These are phyloP conservation scores for Fagopyrum tataricum DNA, from an alignment of 148 eudicot species.

Conservation along the genomic window DNA sequence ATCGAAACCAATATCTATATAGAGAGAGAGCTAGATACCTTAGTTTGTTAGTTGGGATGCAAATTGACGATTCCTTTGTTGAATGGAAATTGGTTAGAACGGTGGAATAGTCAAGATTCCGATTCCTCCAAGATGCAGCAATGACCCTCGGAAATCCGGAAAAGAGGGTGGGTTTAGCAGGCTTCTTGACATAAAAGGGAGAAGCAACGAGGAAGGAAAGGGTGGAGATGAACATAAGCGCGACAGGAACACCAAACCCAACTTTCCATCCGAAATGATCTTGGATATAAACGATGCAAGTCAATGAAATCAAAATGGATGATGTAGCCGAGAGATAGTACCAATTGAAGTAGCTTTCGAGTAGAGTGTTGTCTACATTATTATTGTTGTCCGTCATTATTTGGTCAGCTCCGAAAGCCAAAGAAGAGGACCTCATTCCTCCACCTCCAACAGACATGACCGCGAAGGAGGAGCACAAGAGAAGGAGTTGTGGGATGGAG, in stretches of 20 bases:
- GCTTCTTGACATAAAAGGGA: constrained; percentile 40
- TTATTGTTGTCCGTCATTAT: constrained; percentile 1
- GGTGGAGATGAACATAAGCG: constrained; percentile 36
- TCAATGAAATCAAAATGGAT: constrained; percentile 34
- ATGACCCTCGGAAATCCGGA: constrained; percentile 39
- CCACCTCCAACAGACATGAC: constrained; percentile 49
- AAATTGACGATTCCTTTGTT: constrained; percentile 25
- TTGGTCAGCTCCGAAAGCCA: constrained; percentile 58
- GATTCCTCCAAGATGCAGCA: constrained; percentile 35
- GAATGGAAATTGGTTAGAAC: constrained; percentile 16
- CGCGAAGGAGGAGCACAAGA: constrained; percentile 29
- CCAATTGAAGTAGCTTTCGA: constrained; percentile 47
- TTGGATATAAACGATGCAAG: constrained; percentile 52
- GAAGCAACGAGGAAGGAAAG: constrained; percentile 50
- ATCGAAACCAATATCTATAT: too few species aligned
- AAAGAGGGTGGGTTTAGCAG: constrained; percentile 31
- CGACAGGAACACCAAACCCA: constrained; percentile 56
- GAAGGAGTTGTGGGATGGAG: constrained; percentile 19
- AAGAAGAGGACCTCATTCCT: constrained; percentile 42
- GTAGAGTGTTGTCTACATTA: constrained; percentile 3
- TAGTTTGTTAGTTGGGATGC: constrained; percentile 34
- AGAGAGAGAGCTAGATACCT: too few species aligned
- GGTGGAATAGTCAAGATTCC: constrained; percentile 19
- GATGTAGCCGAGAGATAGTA: constrained; percentile 30
- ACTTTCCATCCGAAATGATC: constrained; percentile 57